phyloP scores from a whole-genome alignment of 1,284 basidiomycete species.

The Ustilago trichophora region DNA sequence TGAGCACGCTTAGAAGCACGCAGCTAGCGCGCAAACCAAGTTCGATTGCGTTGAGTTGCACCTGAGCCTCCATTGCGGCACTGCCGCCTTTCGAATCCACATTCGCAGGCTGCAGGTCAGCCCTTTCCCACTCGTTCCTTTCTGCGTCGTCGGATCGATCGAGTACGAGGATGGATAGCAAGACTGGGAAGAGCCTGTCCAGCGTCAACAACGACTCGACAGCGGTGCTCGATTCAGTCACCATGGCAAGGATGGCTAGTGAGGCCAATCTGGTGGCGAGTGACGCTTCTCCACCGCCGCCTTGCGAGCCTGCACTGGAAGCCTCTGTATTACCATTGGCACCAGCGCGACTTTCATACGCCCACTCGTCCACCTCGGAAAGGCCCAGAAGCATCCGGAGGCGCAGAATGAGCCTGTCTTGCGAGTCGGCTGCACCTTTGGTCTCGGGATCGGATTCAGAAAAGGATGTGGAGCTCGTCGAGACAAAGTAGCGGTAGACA shows the following conservation, averaged over 20 bases:
- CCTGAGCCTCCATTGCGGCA: conserved; percentile 7
- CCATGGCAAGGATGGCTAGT: conserved; percentile 28
- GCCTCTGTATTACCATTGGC: not conserved
- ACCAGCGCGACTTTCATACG: not conserved
- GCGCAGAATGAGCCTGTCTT: conserved; percentile 16
- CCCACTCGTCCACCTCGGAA: conserved; percentile 35
- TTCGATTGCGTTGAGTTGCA: conserved; percentile 30
- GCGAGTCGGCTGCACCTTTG: no score
- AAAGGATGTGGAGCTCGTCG: not conserved
- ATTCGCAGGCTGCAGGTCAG: conserved; percentile 11
- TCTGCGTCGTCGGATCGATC: conserved; percentile 24
- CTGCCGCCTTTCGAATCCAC: not conserved
- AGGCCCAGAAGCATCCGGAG: conserved; percentile 27
- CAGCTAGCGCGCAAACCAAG: conserved; percentile 29
- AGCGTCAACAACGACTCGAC: conserved; percentile 17
- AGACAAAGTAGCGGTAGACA: conserved; percentile 65
- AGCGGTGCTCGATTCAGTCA: conserved; percentile 13
- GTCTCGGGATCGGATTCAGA: not conserved
- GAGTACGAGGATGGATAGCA: conserved; percentile 14
- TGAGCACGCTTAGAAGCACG: conserved; percentile 27
- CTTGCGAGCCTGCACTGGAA: not conserved
- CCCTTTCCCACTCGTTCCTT: conserved; percentile 23
- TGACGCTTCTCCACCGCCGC: conserved; percentile 20
- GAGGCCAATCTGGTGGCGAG: conserved; percentile 31
- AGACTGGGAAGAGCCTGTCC: conserved; percentile 20